A percentile compares a stretch with the other conserved stretches of the same genome.
Conservation (phyloP, 1,139 yeast genomes). For the Protomyces inouyei region DNA sequence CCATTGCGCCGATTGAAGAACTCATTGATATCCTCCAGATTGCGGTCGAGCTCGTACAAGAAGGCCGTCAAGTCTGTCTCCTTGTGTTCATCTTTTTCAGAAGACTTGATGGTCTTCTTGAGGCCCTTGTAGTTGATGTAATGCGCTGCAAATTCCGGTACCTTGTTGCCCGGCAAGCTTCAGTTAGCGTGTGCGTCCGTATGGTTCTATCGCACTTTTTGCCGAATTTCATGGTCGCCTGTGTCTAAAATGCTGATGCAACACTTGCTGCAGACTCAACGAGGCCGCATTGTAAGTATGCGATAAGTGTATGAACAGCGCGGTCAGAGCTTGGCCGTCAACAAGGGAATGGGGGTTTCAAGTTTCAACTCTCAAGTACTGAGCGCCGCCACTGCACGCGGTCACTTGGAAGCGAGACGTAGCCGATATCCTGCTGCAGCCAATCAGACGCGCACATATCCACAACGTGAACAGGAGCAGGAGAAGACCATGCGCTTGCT, state of each 20-base stretch:
- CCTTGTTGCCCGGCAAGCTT: slow-evolving; percentile 15
- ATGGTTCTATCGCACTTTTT: background rate
- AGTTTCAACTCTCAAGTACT: too few relatives aligned
- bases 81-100: slow-evolving; percentile 38
- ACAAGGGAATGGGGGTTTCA: too few relatives aligned
- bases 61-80: slow-evolving; percentile 44
- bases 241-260: background rate
- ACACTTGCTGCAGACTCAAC: background rate
- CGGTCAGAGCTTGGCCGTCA: too few relatives aligned
- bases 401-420: background rate
- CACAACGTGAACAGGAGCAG: too few relatives aligned
- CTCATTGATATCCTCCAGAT: slow-evolving; percentile 72
- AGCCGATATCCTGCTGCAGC: background rate
- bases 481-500: too few relatives aligned
- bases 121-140: slow-evolving; percentile 83
- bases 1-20: slow-evolving; percentile 68
- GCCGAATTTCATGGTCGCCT: slow-evolving; percentile 18
- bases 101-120: slow-evolving; percentile 58
- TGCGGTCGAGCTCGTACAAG: slow-evolving; percentile 73
- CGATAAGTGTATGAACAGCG: background rate
- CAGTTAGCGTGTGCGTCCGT: background rate
- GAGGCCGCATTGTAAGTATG: background rate
- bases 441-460: too few relatives aligned
- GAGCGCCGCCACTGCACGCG: too few relatives aligned
- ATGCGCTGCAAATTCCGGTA: slow-evolving; percentile 39